Evolutionary conservation across 2,329 filamentous ascomycete species (phyloP), one percentile per base, ranked within the genome.

Genomic region (Chaetomium sp.): DNA sequence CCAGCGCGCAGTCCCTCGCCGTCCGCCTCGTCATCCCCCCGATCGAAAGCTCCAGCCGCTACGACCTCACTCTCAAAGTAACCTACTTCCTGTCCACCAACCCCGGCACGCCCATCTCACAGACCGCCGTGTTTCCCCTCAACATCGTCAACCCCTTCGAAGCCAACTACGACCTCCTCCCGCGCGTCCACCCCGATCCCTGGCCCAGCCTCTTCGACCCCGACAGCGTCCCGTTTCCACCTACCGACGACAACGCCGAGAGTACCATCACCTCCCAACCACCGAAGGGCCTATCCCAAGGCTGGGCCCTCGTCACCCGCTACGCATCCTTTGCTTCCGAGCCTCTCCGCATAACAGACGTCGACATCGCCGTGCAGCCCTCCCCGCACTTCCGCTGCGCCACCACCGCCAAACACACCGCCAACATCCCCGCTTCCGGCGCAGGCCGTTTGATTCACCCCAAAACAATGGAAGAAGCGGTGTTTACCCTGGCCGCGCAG

Each of bases 161-260:
- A 71, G 89, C 91, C 12, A 94, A 88, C 65, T 96, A 95, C 69
- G 89, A 95, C 59, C 83, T 97, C 59, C 79, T 86, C 10, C 91
- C 94, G 9, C 81, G 87, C 8, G 76, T 96, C 3, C 87, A 96
- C 69, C 71, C 79, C 0, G 85, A 87, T 49, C 77, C 83, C 2
- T 99, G 94, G 92, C 91, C 94, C 1, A 91, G 86, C 68, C 85
- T 95, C 64, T 99, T 97, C 70, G 79, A 84, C 52, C 74, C 80
- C 14, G 79, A 84, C 27, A 73, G 73, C 11, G 65, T 81, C 3
- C 68, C 70, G 27, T 69, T 71, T 6, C 58, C 62, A 3, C 1
- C 60, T 63, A 27, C n/a, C 40, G 34, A 47, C 27, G 55, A 44
- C 5, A 70, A 73, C 34, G 68, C 62, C 33, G 69, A 72, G 9